Evolutionary conservation across 805 yeast species (phyloP), one percentile per base, ranked within the genome.

Genomic region (Suhomyces canberraensis): DNA sequence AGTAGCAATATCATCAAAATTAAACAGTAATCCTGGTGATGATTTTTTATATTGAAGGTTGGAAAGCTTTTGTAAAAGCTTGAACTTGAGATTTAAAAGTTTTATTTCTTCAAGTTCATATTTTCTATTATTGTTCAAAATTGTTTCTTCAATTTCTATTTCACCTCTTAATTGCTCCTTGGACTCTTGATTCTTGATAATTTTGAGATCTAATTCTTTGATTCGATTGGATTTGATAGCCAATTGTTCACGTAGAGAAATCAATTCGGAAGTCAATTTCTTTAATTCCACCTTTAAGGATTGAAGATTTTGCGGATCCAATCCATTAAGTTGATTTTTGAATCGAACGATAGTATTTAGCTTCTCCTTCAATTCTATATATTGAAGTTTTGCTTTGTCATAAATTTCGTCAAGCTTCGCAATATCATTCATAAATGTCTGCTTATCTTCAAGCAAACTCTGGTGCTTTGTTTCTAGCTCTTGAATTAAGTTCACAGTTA

Each of bases 401-500:
- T 36, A 40, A 4, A 46, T 26, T 1, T 25, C 31, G 9, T 51
- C 49, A 8, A 56, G 28, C 6, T 31, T 31, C 4, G 22, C 29
- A 6, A 58, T 32, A 11, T 48, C 51, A 4, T 35, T 25, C 8
- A 35, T 22, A 5, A 59, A 18, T 1, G 31, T 34, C 4, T 22
- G 35, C 32, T 46, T 46, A 33, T 59, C 65, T 6, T 45, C 41
- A n/a, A 30, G 37, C 16, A 60, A 45, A 9, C 45, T 40, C 16
- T 48, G 50, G 4, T 41, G 39, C 26, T 52, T 56, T 18, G 33
- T 43, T 16, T 51, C 42, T 15, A 67, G 44, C 26, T 64, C 64
- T 13, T 46, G 53, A 21, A 70, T 48, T 11, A 79, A 59, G 27
- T 76, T 78, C 16, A 63, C 60, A 4, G 74, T 50, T 31, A 79